These are phyloP conservation scores for Solanum chmielewskii DNA, from an alignment of 257 asterid species.

Conservation along the genomic window DNA sequence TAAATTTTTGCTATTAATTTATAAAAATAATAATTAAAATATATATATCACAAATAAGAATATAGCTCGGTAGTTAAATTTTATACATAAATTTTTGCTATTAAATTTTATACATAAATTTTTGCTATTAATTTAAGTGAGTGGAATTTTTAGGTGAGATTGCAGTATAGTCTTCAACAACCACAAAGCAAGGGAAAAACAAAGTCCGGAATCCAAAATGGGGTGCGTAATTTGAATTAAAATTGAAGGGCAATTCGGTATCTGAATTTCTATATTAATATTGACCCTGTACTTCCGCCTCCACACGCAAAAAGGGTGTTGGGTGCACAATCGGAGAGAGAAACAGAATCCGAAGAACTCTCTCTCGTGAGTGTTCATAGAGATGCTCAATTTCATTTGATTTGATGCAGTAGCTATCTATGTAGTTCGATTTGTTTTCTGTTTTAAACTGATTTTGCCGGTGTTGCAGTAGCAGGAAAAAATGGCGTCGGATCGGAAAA, in stretches of 20 bases:
- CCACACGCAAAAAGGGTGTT: not conserved
- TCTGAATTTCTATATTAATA: not conserved
- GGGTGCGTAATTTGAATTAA: not conserved
- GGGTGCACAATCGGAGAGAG: not conserved
- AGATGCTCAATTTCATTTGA: not conserved
- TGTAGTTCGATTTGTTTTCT: not conserved
- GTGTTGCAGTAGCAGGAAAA: not conserved
- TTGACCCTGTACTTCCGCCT: not conserved
- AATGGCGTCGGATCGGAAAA: constrained; percentile 58
- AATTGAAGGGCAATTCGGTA: not conserved
- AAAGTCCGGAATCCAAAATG: not conserved
- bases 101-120: too few species aligned
- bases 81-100: too few species aligned
- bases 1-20: too few species aligned
- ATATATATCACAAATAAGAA: too few species aligned
- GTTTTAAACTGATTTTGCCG: not conserved
- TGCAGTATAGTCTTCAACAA: too few species aligned
- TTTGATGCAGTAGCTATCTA: not conserved
- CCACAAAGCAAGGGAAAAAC: not conserved
- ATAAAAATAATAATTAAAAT: too few species aligned
- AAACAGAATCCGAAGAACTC: not conserved
- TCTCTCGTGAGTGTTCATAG: not conserved
- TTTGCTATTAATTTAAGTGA: too few species aligned
- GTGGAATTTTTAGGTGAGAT: not conserved
- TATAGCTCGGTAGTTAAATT: too few species aligned